Percentiles rank a stretch among this genome's conserved stretches.
phyloP scores from a whole-genome alignment of 2,329 filamentous ascomycete genomes.

The Hypoxylon rubiginosum region DNA sequence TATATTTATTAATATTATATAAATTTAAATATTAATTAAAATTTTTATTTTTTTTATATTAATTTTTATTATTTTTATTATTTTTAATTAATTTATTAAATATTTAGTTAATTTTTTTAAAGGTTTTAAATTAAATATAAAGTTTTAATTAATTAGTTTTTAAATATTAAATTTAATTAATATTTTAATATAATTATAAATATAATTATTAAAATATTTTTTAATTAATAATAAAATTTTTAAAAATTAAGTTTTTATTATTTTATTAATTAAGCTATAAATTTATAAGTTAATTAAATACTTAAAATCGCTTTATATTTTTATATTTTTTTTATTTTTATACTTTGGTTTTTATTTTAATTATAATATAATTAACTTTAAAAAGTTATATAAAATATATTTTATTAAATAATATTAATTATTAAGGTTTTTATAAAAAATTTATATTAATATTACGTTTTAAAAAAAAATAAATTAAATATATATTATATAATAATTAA shows the following conservation, averaged over 20 bases:
- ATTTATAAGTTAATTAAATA: too few relatives aligned
- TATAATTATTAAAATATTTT: not conserved
- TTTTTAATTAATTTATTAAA: too few relatives aligned
- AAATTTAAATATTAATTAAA: not conserved
- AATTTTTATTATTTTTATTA: too few relatives aligned
- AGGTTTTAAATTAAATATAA: too few relatives aligned
- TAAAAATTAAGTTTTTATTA: too few relatives aligned
- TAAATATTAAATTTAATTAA: conserved; percentile 2
- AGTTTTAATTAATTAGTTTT: not conserved
- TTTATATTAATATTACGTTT: not conserved
- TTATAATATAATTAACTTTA: too few relatives aligned
- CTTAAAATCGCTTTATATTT: not conserved
- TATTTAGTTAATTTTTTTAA: too few relatives aligned
- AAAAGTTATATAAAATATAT: conserved; percentile 3
- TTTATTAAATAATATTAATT: not conserved
- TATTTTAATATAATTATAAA: not conserved
- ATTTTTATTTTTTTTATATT: too few relatives aligned
- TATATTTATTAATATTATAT: not conserved
- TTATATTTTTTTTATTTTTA: not conserved
- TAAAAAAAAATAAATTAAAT: too few relatives aligned
- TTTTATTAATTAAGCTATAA: too few relatives aligned
- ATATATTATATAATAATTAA: too few relatives aligned
- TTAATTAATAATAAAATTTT: not conserved
- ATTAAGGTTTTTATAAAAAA: not conserved
- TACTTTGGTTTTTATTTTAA: not conserved